Evolutionary conservation across 371 early-diverging fungal genomes (phyloP), one percentile per base, ranked within the genome.

Genomic region (Mucor plumbeus): DNA sequence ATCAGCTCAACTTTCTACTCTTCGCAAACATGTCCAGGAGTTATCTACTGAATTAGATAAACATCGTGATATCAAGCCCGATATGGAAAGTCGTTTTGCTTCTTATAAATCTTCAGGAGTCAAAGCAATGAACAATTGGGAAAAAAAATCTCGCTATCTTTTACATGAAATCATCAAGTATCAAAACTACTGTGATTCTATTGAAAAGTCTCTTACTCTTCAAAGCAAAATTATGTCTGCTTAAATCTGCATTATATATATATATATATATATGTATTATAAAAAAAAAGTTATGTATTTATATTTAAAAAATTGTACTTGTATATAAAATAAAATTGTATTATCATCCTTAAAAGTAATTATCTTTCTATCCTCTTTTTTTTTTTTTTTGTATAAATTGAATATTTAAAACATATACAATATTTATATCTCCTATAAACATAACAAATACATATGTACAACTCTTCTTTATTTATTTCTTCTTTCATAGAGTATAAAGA

Each of bases 101-200:
- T 14, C 26, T 36, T 21, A 6, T 33, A 34, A 38, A 9, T 77
- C 77, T 66, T 76, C 74, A 34, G 69, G 82, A 47, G 73, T 79
- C 5, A 88, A 90, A 67, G 95, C 94, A 2, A 86, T 91, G 75
- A 71, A 84, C 19, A 96, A 96, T 72, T 96, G 95, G 95, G 92
- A 91, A 77, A 85, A 88, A 44, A 94, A 92, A 72, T 87, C 92
- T n/a, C 90, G 92, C 63, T 92, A 92, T 71, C 76, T 96, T 33
- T 76, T 94, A 61, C 88, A 91, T 69, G 95, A 96, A 83, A 88
- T 92, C 69, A 91, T 94, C 72, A 94, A 94, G 73, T 95, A 94
- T 70, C 88, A 91, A 74, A 92, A 91, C 64, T 96, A 96, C 70
- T 88, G 89, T 21, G 92, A 93, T 64, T 82, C 87, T 17, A 79